phyloP scores from a whole-genome alignment of 345 rosid species.

The Gynandropsis gynandra region DNA sequence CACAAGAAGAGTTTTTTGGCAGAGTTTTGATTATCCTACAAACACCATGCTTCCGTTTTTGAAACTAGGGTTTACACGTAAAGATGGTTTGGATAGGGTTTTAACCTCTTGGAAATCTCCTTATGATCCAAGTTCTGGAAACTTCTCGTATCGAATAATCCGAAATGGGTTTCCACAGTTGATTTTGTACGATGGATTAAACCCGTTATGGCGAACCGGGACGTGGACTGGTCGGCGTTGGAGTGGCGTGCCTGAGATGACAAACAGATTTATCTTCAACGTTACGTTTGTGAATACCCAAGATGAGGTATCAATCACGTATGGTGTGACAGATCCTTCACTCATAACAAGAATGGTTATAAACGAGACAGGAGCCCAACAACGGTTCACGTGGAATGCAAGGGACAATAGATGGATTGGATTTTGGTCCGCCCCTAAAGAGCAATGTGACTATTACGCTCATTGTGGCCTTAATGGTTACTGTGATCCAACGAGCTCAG shows the following conservation, averaged over 20 bases:
- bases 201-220: conserved; percentile 42
- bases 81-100: conserved; percentile 27
- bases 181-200: conserved; percentile 33
- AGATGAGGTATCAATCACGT: conserved; percentile 32
- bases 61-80: conserved; percentile 49
- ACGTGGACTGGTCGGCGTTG: conserved; percentile 56
- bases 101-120: conserved; percentile 47
- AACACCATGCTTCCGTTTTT: conserved; percentile 50
- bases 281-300: conserved; percentile 20
- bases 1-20: conserved; percentile 37
- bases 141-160: conserved; percentile 32
- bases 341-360: conserved; percentile 43
- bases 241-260: conserved; percentile 69
- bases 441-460: conserved; percentile 50
- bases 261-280: conserved; percentile 27
- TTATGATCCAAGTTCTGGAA: conserved; percentile 46
- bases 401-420: conserved; percentile 36
- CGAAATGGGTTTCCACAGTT: conserved; percentile 43
- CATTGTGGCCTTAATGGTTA: conserved; percentile 49
- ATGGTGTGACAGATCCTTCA: conserved; percentile 23
- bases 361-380: conserved; percentile 41
- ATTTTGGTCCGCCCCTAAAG: conserved; percentile 43
- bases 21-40: conserved; percentile 67
- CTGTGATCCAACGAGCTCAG: conserved; percentile 30
- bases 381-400: conserved; percentile 45